A percentile compares a stretch with the other conserved stretches of the same genome.
Evolutionary conservation across 441 rosid species (phyloP).

Genomic region (Gossypium gossypioides): DNA sequence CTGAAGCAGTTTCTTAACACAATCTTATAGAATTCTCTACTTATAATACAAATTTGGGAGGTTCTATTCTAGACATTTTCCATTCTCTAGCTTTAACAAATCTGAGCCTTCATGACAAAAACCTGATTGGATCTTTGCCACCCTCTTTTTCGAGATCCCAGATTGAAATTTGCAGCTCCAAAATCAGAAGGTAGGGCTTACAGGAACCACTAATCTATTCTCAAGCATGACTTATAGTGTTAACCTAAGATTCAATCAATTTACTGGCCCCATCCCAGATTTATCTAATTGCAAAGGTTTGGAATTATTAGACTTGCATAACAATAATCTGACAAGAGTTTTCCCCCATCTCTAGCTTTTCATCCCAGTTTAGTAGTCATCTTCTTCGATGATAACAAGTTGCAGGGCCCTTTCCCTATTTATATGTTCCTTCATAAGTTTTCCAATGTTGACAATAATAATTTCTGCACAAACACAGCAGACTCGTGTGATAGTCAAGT

Average conservation of each 20-base stretch:
- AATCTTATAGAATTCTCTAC: too few relatives aligned
- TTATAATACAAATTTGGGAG: not conserved
- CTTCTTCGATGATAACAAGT: constrained; percentile 31
- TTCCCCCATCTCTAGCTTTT: constrained; percentile 26
- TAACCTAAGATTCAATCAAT: constrained; percentile 28
- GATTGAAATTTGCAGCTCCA: not conserved
- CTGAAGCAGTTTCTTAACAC: too few relatives aligned
- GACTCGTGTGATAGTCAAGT: constrained; percentile 39
- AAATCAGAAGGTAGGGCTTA: not conserved
- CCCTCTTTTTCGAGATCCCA: not conserved
- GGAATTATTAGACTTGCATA: constrained; percentile 41
- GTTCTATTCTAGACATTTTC: not conserved
- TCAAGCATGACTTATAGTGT: constrained; percentile 28
- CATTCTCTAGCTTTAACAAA: not conserved
- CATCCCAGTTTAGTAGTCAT: constrained; percentile 23
- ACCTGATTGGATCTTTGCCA: not conserved
- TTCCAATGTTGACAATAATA: not conserved
- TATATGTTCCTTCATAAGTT: not conserved
- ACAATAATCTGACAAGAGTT: constrained; percentile 44
- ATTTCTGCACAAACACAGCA: constrained; percentile 27
- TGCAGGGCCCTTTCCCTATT: constrained; percentile 56
- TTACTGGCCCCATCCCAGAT: constrained; percentile 55
- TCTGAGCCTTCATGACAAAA: not conserved
- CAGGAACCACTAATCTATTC: constrained; percentile 27
- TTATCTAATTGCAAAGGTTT: constrained; percentile 33